These are phyloP conservation scores for Fusarium drepaniforme DNA, from an alignment of 2,329 filamentous ascomycete species.

Conservation along the genomic window DNA sequence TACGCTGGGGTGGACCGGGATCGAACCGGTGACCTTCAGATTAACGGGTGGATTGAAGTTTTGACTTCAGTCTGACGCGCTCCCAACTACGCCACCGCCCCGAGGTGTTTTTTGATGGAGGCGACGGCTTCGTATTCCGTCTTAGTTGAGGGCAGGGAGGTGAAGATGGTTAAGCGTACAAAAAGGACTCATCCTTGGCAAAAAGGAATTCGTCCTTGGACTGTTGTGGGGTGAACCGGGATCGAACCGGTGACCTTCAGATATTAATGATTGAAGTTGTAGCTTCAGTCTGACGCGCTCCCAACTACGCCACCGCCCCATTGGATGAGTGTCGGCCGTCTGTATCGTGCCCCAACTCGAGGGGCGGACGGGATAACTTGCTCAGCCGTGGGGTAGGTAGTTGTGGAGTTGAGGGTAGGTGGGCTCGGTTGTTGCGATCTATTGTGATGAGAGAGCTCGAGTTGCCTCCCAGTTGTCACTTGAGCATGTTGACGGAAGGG, in stretches of 20 bases:
- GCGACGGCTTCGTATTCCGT: background rate
- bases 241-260: constrained; percentile 9
- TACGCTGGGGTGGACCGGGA: background rate
- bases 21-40: constrained; percentile 6
- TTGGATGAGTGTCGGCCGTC: background rate
- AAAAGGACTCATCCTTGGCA: background rate
- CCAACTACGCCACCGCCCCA: constrained; percentile 4
- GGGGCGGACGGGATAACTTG: background rate
- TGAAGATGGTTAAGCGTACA: background rate
- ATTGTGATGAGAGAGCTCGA: too few relatives aligned
- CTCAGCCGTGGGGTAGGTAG: too few relatives aligned
- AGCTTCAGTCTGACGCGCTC: constrained; percentile 7
- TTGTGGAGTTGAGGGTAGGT: background rate
- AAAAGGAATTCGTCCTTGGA: background rate
- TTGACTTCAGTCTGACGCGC: background rate
- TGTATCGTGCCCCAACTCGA: background rate
- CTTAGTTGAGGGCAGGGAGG: background rate
- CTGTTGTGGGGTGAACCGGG: background rate
- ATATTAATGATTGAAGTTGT: background rate
- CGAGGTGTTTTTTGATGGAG: background rate
- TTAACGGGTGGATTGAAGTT: background rate
- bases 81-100: constrained; percentile 7
- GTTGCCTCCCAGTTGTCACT: background rate
- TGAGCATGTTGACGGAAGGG: background rate
- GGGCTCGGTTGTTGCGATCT: background rate